These are phyloP conservation scores for Ceratonia siliqua DNA, from an alignment of 306 rosid species.

Conservation along the genomic window DNA sequence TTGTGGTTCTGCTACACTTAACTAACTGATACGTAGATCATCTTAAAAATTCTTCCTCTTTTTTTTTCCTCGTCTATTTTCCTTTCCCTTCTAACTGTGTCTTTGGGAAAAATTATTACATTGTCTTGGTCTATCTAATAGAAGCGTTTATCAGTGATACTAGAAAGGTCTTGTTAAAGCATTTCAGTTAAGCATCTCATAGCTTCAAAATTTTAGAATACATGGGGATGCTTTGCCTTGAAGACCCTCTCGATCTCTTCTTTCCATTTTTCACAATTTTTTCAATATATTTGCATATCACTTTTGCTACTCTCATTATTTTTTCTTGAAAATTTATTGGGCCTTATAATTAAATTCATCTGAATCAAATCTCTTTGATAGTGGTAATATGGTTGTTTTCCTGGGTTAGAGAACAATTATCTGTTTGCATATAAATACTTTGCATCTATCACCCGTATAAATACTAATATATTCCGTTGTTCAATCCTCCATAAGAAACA, in stretches of 20 bases:
- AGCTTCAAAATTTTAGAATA: background rate
- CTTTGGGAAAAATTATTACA: background rate
- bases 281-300: background rate
- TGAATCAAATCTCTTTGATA: background rate
- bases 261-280: background rate
- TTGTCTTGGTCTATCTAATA: background rate
- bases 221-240: background rate
- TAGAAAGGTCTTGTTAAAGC: background rate
- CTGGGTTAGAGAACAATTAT: background rate
- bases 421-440: background rate
- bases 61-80: too few relatives aligned
- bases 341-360: background rate
- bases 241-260: background rate
- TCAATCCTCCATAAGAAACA: background rate
- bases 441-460: background rate
- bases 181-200: background rate
- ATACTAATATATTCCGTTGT: background rate
- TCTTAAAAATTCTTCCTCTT: too few relatives aligned
- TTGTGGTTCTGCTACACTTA: too few relatives aligned
- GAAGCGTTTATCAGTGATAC: background rate
- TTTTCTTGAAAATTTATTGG: background rate
- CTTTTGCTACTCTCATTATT: background rate
- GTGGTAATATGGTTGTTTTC: background rate
- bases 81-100: background rate
- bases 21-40: too few relatives aligned